phyloP scores from a whole-genome alignment of 257 asterid species.

The Phtheirospermum japonicum region DNA sequence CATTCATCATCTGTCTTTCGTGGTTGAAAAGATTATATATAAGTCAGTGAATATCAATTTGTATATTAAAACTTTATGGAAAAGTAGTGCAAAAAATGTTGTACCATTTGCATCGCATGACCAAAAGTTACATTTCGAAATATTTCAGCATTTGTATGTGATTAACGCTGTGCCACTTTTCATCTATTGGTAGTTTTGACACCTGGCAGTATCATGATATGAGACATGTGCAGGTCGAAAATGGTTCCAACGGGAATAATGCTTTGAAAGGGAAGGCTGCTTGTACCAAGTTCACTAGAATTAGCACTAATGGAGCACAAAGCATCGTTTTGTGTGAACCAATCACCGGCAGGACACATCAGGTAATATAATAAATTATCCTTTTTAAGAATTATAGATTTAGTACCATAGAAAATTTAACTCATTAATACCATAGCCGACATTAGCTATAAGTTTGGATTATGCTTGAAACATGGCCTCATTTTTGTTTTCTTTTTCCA shows the following conservation, averaged over 20 bases:
- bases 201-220: constrained; percentile 22
- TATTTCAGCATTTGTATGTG: too few relatives aligned
- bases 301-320: constrained; percentile 72
- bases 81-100: background rate
- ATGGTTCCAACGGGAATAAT: constrained; percentile 30
- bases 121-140: background rate
- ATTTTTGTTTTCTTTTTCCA: background rate
- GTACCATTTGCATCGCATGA: background rate
- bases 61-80: background rate
- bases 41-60: constrained; percentile 1
- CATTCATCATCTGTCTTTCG: constrained; percentile 9
- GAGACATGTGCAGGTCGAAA: constrained; percentile 48
- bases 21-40: constrained; percentile 1
- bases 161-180: background rate
- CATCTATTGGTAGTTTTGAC: constrained; percentile 14
- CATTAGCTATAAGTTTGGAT: constrained; percentile 4
- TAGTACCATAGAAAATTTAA: constrained; percentile 4
- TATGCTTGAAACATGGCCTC: constrained; percentile 17
- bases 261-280: constrained; percentile 71
- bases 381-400: background rate
- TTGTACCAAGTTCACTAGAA: constrained; percentile 87
- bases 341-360: constrained; percentile 93
- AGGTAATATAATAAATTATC: constrained; percentile 42
- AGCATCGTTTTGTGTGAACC: constrained; percentile 89
- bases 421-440: constrained; percentile 4